Base-by-base conservation (phyloP, 1,139 yeast genomes). In the Groenewaldozyma sp. region DNA sequence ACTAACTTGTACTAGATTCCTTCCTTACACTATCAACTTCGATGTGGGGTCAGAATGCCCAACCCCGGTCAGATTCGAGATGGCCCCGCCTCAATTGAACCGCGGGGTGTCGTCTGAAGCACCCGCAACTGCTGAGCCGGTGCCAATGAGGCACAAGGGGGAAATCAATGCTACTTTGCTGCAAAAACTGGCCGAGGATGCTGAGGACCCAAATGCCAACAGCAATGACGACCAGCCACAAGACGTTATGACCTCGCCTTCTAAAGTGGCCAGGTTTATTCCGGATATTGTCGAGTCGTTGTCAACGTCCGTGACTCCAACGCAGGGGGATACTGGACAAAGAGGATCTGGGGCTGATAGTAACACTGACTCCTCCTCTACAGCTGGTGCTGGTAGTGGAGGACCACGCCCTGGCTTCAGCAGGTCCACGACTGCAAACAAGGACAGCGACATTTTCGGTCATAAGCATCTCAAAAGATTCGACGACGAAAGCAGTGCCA, bases 11-110 rank as follows among this genome's bases (percentile, higher is more conserved):
- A n/a, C 11, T 43, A 77, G 84, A 42, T 78, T 80, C 49, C 64
- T 81, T 31, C 88, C 91, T 3, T 76, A 78, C 51, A 78, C 88
- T 2, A 82, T 78, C 27, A 80, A 77, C 49, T 80, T 80, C 53
- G 80, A 79, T 50, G 71, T 78, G 3, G 69, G 59, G 2, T 52
- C 39, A n/a, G 41, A 39, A 10, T 33, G 41, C 17, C 26, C 18
- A 2, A 22, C 42, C 16, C 22, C 21, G 6, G 17, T n/a, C 6
- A 14, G 31, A 35, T 24, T 31, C 10, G 22, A 14, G 24, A 16
- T 21, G 32, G 31, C 31, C 16, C 32, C 27, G 31, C 21, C 29
- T 14, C 10, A 7, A 9, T 7, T 28, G 13, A 7, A 7, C 13
- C 9, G 7, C 6, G 13, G 13, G 6, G n/a, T 17, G 6, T 9